Percentiles rank a stretch among this genome's conserved stretches.
These are phyloP conservation scores for Trametes polyzona DNA, from an alignment of 1,284 basidiomycete species.

Conservation along the genomic window DNA sequence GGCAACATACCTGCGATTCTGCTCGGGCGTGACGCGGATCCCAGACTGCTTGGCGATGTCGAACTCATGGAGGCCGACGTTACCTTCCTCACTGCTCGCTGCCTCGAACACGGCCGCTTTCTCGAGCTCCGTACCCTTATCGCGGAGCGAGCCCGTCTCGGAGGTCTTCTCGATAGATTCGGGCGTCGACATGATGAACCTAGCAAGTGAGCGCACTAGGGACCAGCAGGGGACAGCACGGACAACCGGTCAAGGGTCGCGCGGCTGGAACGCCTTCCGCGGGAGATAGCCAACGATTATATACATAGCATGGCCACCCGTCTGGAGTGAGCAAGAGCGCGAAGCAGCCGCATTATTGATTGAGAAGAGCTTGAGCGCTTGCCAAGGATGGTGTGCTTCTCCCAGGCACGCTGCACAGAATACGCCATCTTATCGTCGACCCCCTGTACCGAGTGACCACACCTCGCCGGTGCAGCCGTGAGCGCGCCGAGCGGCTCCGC, in stretches of 20 bases:
- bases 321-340: too few relatives aligned
- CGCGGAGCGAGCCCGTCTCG: conserved; percentile 7
- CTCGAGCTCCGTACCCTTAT: conserved; percentile 3
- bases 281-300: background rate
- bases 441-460: background rate
- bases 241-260: background rate
- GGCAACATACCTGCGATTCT: conserved; percentile 14
- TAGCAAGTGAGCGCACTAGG: background rate
- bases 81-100: conserved; percentile 15
- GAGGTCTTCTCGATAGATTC: conserved; percentile 8
- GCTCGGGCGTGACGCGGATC: conserved; percentile 15
- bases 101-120: conserved; percentile 4
- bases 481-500: background rate
- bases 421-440: conserved; percentile 7
- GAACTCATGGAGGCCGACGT: conserved; percentile 25
- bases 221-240: background rate
- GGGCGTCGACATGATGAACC: conserved; percentile 1
- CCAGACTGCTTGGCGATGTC: conserved; percentile 23
- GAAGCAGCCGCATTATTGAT: too few relatives aligned
- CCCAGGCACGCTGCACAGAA: conserved; percentile 13
- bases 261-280: background rate
- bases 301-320: background rate
- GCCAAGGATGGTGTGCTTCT: conserved; percentile 18
- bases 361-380: background rate
- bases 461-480: background rate